A percentile compares a stretch with the other conserved stretches of the same genome.
phyloP scores from a whole-genome alignment of 2,329 filamentous ascomycete genomes.

The Alternaria angustiovoidea region DNA sequence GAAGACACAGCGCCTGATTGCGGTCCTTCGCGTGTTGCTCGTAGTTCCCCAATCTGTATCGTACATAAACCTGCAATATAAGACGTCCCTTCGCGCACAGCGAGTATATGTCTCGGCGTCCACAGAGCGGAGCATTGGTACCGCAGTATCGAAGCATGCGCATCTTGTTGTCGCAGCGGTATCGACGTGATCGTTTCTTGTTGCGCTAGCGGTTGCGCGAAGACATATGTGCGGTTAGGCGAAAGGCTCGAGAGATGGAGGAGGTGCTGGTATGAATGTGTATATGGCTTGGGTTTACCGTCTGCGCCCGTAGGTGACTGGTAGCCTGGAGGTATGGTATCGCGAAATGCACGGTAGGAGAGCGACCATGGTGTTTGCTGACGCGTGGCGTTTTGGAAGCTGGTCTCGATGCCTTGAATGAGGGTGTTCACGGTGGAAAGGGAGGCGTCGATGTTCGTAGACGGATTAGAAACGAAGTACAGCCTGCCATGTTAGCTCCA shows the following conservation, averaged over 20 bases:
- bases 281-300: constrained; percentile 23
- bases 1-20: constrained; percentile 27
- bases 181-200: constrained; percentile 33
- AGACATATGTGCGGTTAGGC: constrained; percentile 32
- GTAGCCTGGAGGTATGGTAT: constrained; percentile 31
- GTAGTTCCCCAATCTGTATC: constrained; percentile 41
- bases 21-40: constrained; percentile 28
- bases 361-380: constrained; percentile 37
- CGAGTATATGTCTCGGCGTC: constrained; percentile 34
- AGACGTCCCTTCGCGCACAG: constrained; percentile 28
- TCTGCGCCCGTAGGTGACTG: constrained; percentile 20
- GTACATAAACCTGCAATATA: constrained; percentile 36
- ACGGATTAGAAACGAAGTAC: constrained; percentile 44
- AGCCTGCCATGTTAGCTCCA: constrained; percentile 28
- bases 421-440: constrained; percentile 31
- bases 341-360: constrained; percentile 45
- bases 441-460: constrained; percentile 33
- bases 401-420: constrained; percentile 38
- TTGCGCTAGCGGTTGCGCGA: constrained; percentile 28
- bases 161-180: constrained; percentile 33
- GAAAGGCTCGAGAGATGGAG: constrained; percentile 37
- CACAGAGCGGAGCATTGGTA: constrained; percentile 39
- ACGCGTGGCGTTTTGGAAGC: constrained; percentile 32
- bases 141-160: constrained; percentile 26
- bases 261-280: constrained; percentile 42